Conservation (phyloP, 2,329 filamentous ascomycete genomes). For the Talaromyces sp. region DNA sequence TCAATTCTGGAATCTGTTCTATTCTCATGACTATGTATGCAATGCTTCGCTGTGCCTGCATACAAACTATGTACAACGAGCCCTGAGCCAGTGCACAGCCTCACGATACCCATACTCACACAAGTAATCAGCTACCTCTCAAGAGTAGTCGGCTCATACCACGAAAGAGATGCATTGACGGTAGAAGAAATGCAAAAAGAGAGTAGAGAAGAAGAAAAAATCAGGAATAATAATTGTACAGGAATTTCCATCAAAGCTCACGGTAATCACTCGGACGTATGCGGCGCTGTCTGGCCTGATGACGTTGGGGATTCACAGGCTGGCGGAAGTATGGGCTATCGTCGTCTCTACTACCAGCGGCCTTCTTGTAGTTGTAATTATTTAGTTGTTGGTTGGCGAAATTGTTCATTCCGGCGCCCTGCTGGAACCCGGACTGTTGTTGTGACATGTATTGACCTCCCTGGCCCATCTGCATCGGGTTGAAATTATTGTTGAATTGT, state of each 20-base stretch:
- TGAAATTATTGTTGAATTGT: constrained; percentile 28
- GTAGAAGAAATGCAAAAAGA: not conserved
- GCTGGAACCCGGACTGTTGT: constrained; percentile 31
- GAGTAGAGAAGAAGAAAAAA: not conserved
- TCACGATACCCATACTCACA: not conserved
- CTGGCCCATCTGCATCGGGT: constrained; percentile 38
- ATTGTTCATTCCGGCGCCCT: constrained; percentile 34
- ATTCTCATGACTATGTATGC: not conserved
- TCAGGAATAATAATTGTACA: not conserved
- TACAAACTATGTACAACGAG: not conserved
- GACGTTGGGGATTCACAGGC: constrained; percentile 89
- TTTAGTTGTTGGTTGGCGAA: constrained; percentile 60
- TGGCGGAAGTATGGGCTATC: constrained; percentile 94
- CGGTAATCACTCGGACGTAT: constrained; percentile 87
- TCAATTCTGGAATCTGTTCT: not conserved
- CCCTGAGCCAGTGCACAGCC: not conserved
- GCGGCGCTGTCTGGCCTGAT: constrained; percentile 75
- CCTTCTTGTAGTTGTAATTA: constrained; percentile 41
- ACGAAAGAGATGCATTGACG: not conserved
- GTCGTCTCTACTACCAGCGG: constrained; percentile 61
- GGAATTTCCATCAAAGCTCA: constrained; percentile 57
- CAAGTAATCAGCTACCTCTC: not conserved
- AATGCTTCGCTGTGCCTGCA: not conserved
- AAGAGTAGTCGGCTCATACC: not conserved
- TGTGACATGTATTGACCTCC: constrained; percentile 25